Evolutionary conservation across 208 protist genomes (phyloP), one percentile per base, ranked within the genome.

Genomic region (Crithidia bombi): DNA sequence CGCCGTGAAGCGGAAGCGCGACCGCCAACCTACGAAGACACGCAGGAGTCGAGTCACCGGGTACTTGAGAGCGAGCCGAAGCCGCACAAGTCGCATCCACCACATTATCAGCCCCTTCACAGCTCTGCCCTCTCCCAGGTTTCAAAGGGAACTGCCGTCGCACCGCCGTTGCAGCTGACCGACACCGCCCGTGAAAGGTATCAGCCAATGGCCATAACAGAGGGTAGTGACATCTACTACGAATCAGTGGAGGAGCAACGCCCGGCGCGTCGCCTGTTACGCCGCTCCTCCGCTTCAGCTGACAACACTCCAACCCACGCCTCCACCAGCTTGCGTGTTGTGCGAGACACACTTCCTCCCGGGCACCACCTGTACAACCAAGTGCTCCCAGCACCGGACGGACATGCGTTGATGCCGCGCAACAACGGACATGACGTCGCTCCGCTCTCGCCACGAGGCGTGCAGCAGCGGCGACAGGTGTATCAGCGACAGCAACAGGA

Each of bases 151-250:
- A 36, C 9, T 14, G 28, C 5, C 28, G 32, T 14, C 10, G 4
- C 3, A 5, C 17, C 32, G 9, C 32, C 52, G 6, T 32, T 32
- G 23, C 39, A 10, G 33, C 69, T 61, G 28, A 66, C 15, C 11
- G 44, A 69, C 43, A 57, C 52, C 19, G 54, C 35, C 3, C 41
- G 38, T 0, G 61, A 55, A 19, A 35, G 30, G 51, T 46, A 64
- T 43, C 43, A 57, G 30, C 38, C 41, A 11, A 19, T 41, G 28
- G 30, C 46, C 17, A 55, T 41, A 12, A 4, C 43, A 26, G 32
- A 75, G 25, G 61, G 30, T 35, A 75, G 69, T 35, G 59, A 61
- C 7, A 55, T 61, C n/a, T 47, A 68, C 43, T 50, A 11, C 26
- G 50, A 67, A 33, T 69, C 69, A 3, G 61, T 68, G 0, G 69